These are phyloP conservation scores for Royoungia palumana DNA, from an alignment of 768 basidiomycete species.

Conservation along the genomic window DNA sequence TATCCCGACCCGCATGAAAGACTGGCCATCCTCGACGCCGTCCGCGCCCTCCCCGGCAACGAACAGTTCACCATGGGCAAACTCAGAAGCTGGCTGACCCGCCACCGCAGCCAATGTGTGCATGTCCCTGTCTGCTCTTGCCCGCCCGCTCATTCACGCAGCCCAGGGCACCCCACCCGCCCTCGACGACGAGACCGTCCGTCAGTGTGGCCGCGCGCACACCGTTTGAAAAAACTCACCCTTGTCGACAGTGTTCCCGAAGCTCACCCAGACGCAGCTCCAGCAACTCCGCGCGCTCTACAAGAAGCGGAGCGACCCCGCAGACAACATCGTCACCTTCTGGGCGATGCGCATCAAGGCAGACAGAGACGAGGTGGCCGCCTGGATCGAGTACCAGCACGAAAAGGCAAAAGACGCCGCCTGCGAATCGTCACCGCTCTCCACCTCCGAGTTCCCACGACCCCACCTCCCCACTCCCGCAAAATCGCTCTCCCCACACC, in stretches of 20 bases:
- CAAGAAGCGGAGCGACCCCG: constrained; percentile 12
- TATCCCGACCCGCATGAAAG: constrained; percentile 17
- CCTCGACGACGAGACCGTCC: constrained; percentile 24
- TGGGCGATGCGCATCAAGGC: constrained; percentile 26
- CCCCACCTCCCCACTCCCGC: constrained; percentile 31
- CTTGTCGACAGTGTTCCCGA: constrained; percentile 25
- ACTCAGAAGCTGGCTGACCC: constrained; percentile 20
- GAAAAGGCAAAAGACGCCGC: constrained; percentile 17
- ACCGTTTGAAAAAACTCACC: constrained; percentile 1
- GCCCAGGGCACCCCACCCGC: neutral
- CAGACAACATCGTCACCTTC: constrained; percentile 22
- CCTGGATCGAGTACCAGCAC: constrained; percentile 30
- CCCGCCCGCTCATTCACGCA: too few species aligned
- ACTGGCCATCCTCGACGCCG: constrained; percentile 3
- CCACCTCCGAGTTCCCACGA: constrained; percentile 11
- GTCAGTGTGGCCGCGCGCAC: constrained; percentile 14
- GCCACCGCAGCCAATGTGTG: constrained; percentile 13
- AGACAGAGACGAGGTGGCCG: constrained; percentile 14
- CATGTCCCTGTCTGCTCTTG: too few species aligned
- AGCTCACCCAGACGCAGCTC: constrained; percentile 22
- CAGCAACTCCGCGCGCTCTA: constrained; percentile 20
- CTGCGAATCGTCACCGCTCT: constrained; percentile 10
- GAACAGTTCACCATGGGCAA: constrained; percentile 14
- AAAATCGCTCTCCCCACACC: constrained; percentile 22
- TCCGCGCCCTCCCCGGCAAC: constrained; percentile 24